phyloP scores from a whole-genome alignment of 2,329 filamentous ascomycete species.

The Neonectria ditissima region DNA sequence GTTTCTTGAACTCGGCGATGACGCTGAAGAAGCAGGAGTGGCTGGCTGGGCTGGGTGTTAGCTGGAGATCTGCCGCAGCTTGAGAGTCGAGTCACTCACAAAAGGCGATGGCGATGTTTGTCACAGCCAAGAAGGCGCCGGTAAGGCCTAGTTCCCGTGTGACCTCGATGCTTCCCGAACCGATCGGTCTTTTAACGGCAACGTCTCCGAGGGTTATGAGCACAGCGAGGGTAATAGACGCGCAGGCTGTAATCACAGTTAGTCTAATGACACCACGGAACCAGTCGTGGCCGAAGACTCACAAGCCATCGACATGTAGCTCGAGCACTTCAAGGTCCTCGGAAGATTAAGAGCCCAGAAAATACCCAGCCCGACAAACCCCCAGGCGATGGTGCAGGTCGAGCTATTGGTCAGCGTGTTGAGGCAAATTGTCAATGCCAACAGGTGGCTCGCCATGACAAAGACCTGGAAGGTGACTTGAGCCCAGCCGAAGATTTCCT shows the following conservation, averaged over 20 bases:
- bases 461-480: conserved; percentile 74
- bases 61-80: neutral
- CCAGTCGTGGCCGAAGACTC: conserved; percentile 25
- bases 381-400: conserved; percentile 73
- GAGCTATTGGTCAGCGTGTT: conserved; percentile 71
- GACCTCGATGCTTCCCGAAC: conserved; percentile 49
- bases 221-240: conserved; percentile 72
- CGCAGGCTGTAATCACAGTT: conserved; percentile 55
- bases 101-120: conserved; percentile 76
- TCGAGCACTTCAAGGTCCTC: conserved; percentile 71
- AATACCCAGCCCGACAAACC: conserved; percentile 67
- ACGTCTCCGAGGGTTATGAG: conserved; percentile 73
- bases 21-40: conserved; percentile 78
- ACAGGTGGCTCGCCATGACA: conserved; percentile 76
- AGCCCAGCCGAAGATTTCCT: conserved; percentile 69
- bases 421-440: conserved; percentile 75
- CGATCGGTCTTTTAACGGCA: conserved; percentile 58
- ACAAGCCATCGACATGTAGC: conserved; percentile 70
- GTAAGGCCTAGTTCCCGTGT: conserved; percentile 58
- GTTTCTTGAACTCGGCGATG: conserved; percentile 72
- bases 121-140: conserved; percentile 67
- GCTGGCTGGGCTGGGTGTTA: conserved; percentile 50
- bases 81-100: conserved; percentile 45
- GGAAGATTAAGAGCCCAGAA: conserved; percentile 71
- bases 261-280: neutral